Conservation (phyloP, 2,329 filamentous ascomycete genomes). For the Verticillium nonalfalfae region DNA sequence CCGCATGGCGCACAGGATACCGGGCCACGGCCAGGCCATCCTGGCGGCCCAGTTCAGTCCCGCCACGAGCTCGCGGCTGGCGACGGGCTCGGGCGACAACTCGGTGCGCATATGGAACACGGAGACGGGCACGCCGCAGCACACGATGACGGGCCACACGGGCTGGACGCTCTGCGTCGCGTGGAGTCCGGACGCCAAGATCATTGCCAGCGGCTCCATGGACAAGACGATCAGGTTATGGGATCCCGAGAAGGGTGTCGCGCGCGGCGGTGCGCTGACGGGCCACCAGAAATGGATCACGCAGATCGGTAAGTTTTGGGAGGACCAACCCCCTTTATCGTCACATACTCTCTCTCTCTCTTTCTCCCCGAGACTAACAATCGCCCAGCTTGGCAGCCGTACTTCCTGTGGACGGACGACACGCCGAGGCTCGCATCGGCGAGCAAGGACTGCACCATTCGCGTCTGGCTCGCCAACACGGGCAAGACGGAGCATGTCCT, state of each 20-base stretch:
- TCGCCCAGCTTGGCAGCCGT: slow-evolving; percentile 74
- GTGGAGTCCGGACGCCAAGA: slow-evolving; percentile 77
- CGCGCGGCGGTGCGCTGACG: slow-evolving; percentile 62
- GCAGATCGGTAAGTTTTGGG: slow-evolving; percentile 41
- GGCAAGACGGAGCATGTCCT: slow-evolving; percentile 76
- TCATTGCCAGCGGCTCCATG: slow-evolving; percentile 85
- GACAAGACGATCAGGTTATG: slow-evolving; percentile 88
- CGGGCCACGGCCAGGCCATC: slow-evolving; percentile 88
- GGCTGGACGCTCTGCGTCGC: slow-evolving; percentile 85
- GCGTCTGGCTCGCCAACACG: slow-evolving; percentile 79
- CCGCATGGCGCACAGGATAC: slow-evolving; percentile 80
- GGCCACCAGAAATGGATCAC: slow-evolving; percentile 90
- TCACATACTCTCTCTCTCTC: not conserved
- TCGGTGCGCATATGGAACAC: slow-evolving; percentile 93
- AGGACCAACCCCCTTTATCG: not conserved
- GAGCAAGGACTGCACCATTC: slow-evolving; percentile 82
- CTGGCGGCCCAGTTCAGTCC: slow-evolving; percentile 83
- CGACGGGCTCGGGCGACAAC: slow-evolving; percentile 84
- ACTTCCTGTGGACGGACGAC: slow-evolving; percentile 71
- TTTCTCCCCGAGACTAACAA: not conserved
- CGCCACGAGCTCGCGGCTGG: slow-evolving; percentile 66
- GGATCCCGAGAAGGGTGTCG: slow-evolving; percentile 76
- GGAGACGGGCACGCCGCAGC: slow-evolving; percentile 82
- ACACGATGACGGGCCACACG: slow-evolving; percentile 80
- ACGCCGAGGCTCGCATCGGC: slow-evolving; percentile 76